Evolutionary conservation across 352 stramenopile species (phyloP).

Genomic region (Phytophthora sp.): DNA sequence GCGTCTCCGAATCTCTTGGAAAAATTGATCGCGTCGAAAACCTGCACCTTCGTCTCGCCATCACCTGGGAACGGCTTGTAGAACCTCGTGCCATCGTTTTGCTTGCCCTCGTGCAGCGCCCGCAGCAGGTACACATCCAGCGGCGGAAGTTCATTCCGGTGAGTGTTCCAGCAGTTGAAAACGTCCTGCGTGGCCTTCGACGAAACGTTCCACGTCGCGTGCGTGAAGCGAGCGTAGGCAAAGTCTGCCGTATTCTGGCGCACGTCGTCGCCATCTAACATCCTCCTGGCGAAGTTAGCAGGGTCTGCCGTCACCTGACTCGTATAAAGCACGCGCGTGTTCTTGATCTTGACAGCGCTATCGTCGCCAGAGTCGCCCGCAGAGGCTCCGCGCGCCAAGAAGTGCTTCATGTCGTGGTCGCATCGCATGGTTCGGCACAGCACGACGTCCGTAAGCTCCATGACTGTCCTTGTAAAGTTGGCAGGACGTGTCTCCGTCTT

Average conservation of each 20-base stretch:
- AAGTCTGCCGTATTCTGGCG: slow-evolving; percentile 38
- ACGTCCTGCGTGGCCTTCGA: slow-evolving; percentile 50
- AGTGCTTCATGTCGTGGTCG: slow-evolving; percentile 35
- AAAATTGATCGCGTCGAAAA: slow-evolving; percentile 38
- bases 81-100: slow-evolving; percentile 20
- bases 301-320: slow-evolving; percentile 47
- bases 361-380: slow-evolving; percentile 1
- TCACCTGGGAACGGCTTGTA: slow-evolving; percentile 26
- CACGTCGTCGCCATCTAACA: slow-evolving; percentile 6
- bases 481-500: not conserved
- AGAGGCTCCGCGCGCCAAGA: slow-evolving; percentile 7
- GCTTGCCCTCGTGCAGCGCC: slow-evolving; percentile 14
- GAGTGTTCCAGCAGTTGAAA: slow-evolving; percentile 47
- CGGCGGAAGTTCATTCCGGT: slow-evolving; percentile 47
- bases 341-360: not conserved
- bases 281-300: slow-evolving; percentile 15
- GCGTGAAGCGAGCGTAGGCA: slow-evolving; percentile 39
- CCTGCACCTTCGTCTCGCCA: slow-evolving; percentile 30
- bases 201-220: slow-evolving; percentile 51
- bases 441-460: slow-evolving; percentile 33
- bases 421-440: slow-evolving; percentile 30
- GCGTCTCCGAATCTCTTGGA: slow-evolving; percentile 45
- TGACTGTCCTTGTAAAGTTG: slow-evolving; percentile 21
- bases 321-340: slow-evolving; percentile 49
- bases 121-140: slow-evolving; percentile 42